These are phyloP conservation scores for Stentor coeruleus DNA, from an alignment of 73 alveolate species.

Conservation along the genomic window DNA sequence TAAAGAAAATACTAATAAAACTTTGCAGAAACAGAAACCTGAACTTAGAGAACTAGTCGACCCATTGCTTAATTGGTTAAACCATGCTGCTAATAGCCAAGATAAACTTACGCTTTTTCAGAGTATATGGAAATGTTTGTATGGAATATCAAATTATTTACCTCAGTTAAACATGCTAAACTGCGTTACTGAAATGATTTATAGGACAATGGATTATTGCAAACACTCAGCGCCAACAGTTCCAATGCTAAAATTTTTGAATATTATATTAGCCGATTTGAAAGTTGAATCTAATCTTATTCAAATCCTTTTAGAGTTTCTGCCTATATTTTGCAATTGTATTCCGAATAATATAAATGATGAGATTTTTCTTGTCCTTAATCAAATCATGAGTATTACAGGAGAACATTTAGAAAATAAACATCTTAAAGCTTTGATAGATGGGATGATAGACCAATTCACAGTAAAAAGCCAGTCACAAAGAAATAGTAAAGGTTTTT, in stretches of 20 bases:
- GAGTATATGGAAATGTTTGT: slow-evolving; percentile 43
- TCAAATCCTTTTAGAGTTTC: slow-evolving; percentile 32
- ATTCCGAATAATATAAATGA: slow-evolving; percentile 63
- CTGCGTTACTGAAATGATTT: slow-evolving; percentile 33
- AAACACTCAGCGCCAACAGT: slow-evolving; percentile 42
- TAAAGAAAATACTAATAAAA: neutral
- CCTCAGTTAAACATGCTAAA: slow-evolving; percentile 36
- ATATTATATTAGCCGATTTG: slow-evolving; percentile 36
- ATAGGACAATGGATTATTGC: slow-evolving; percentile 34
- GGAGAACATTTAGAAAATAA: neutral
- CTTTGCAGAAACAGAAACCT: slow-evolving; percentile 23
- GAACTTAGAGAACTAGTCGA: slow-evolving; percentile 42
- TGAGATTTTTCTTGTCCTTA: slow-evolving; percentile 36
- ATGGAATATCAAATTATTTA: slow-evolving; percentile 17
- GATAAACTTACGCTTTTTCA: slow-evolving; percentile 44
- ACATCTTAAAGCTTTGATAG: slow-evolving; percentile 7
- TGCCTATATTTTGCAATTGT: slow-evolving; percentile 37
- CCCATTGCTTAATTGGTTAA: slow-evolving; percentile 57
- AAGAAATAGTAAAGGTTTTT: neutral
- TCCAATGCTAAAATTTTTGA: slow-evolving; percentile 53
- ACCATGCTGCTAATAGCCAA: slow-evolving; percentile 42
- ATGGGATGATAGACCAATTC: slow-evolving; percentile 11
- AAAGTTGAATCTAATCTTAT: slow-evolving; percentile 27
- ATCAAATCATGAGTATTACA: neutral
- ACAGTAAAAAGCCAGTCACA: slow-evolving; percentile 23